Percentiles rank a stretch among this genome's conserved stretches.
phyloP scores from a whole-genome alignment of 345 rosid genomes.

The Xanthoceras sorbifolium region DNA sequence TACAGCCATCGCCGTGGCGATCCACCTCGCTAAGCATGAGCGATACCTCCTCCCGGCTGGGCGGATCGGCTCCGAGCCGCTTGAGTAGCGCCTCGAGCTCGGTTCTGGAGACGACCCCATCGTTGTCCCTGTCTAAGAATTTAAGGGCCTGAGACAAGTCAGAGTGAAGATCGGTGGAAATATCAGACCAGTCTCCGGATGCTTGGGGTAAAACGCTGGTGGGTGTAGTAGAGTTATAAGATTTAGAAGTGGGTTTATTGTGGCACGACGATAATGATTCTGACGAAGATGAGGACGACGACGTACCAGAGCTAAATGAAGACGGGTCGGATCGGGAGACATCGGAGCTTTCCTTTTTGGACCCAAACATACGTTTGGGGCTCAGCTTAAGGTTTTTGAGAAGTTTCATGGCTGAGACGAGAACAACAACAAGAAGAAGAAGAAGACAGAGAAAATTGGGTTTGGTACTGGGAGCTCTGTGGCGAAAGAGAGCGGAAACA shows the following conservation, averaged over 20 bases:
- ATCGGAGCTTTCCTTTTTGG: slow-evolving; percentile 41
- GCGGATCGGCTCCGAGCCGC: slow-evolving; percentile 56
- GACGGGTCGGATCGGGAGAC: slow-evolving; percentile 65
- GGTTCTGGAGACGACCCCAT: slow-evolving; percentile 49
- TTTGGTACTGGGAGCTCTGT: slow-evolving; percentile 24
- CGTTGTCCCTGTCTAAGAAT: slow-evolving; percentile 55
- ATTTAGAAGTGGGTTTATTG: slow-evolving; percentile 19
- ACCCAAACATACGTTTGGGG: slow-evolving; percentile 64
- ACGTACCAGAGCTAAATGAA: slow-evolving; percentile 48
- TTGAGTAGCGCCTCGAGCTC: slow-evolving; percentile 65
- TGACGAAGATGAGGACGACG: slow-evolving; percentile 46
- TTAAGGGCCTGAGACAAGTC: slow-evolving; percentile 57
- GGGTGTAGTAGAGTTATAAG: slow-evolving; percentile 49
- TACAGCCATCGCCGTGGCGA: slow-evolving; percentile 42
- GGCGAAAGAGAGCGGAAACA: slow-evolving; percentile 31
- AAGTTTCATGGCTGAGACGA: slow-evolving; percentile 41
- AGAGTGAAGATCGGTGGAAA: slow-evolving; percentile 27
- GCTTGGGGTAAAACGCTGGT: slow-evolving; percentile 60
- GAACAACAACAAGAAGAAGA: not conserved
- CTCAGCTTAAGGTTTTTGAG: slow-evolving; percentile 36
- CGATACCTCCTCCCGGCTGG: slow-evolving; percentile 58
- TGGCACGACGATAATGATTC: slow-evolving; percentile 27
- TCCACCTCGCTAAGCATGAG: slow-evolving; percentile 66
- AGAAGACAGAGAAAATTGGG: not conserved
- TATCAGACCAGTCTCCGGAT: slow-evolving; percentile 51